phyloP scores from a whole-genome alignment of 495 filamentous ascomycete species.

The Usnea hakonensis region DNA sequence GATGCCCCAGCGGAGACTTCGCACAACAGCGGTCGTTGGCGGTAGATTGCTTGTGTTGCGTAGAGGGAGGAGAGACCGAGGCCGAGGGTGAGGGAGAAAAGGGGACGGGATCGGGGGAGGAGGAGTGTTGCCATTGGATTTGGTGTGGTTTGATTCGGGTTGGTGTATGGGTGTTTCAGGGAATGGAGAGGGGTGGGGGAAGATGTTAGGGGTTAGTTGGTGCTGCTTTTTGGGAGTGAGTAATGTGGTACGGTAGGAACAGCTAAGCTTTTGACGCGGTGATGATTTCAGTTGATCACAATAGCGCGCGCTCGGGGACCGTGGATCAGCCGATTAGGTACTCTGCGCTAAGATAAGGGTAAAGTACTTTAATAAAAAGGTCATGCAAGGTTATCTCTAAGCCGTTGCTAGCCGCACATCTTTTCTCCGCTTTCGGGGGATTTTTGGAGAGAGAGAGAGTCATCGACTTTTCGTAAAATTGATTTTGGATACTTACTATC shows the following conservation, averaged over 20 bases:
- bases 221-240: background rate
- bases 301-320: background rate
- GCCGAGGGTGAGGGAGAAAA: slow-evolving; percentile 32
- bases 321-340: background rate
- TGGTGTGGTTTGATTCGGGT: background rate
- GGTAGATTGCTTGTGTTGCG: slow-evolving; percentile 28
- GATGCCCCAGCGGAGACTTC: slow-evolving; percentile 6
- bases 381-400: background rate
- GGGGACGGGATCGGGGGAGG: slow-evolving; percentile 25
- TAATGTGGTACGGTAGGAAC: background rate
- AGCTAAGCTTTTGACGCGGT: background rate
- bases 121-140: slow-evolving; percentile 21
- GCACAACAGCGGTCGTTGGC: slow-evolving; percentile 17
- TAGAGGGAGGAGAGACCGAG: slow-evolving; percentile 38
- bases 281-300: background rate
- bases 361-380: no score
- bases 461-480: slow-evolving; percentile 1
- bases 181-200: background rate
- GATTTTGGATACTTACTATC: background rate
- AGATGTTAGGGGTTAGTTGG: background rate
- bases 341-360: background rate
- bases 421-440: slow-evolving; percentile 12
- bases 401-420: background rate
- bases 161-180: no score
- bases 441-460: background rate